Conservation (phyloP, 805 yeast species). For the Sugiyamaella smithiae region DNA sequence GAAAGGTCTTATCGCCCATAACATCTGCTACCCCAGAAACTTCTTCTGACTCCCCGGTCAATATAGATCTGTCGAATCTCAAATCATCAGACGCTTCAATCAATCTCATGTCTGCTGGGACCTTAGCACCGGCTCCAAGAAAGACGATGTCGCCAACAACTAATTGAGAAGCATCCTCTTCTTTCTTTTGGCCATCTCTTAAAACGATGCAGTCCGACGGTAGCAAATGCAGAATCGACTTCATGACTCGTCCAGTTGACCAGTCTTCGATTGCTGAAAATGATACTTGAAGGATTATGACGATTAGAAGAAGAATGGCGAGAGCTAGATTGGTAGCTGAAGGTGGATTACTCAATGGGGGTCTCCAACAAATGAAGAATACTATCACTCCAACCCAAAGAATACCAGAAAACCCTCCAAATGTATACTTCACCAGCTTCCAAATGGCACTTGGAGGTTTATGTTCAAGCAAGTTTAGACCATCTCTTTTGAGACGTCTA, state of each 20-base stretch:
- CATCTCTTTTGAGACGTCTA: constrained; percentile 12
- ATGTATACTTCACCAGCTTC: constrained; percentile 40
- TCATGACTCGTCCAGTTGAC: constrained; percentile 48
- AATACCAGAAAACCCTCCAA: constrained; percentile 49
- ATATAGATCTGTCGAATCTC: constrained; percentile 47
- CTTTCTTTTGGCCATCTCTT: constrained; percentile 34
- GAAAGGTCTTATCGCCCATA: constrained; percentile 27
- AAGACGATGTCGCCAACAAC: constrained; percentile 47
- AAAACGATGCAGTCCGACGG: constrained; percentile 35
- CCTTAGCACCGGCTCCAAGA: constrained; percentile 40
- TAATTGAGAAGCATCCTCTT: constrained; percentile 35
- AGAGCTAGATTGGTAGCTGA: constrained; percentile 41
- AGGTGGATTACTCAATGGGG: constrained; percentile 46
- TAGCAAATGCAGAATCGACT: constrained; percentile 44
- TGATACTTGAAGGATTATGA: constrained; percentile 42
- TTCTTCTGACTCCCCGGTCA: constrained; percentile 51
- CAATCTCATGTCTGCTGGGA: constrained; percentile 50
- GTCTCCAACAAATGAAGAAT: constrained; percentile 44
- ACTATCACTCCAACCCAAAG: constrained; percentile 43
- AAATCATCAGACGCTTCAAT: constrained; percentile 38
- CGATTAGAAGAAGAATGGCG: constrained; percentile 41
- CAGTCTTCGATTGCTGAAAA: constrained; percentile 49
- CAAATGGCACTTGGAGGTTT: constrained; percentile 20
- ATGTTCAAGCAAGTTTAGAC: constrained; percentile 15
- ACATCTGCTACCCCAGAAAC: constrained; percentile 20